Evolutionary conservation across 495 filamentous ascomycete genomes (phyloP), one percentile per base, ranked within the genome.

Genomic region (Penicillium manginii): DNA sequence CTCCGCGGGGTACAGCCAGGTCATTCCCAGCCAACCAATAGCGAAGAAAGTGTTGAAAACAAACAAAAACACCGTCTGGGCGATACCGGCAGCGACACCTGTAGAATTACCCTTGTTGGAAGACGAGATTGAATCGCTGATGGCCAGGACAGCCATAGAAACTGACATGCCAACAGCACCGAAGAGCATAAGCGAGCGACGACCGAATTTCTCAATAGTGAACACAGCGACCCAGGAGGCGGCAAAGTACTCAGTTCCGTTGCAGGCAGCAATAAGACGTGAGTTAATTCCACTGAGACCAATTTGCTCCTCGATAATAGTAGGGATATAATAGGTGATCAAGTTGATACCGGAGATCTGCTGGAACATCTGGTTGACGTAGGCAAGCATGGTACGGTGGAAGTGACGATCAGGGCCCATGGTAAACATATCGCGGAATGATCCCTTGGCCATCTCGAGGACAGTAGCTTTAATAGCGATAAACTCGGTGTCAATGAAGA

Each of bases 361-460:
- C 63, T 91, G 89, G 74, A 91, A 91, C 77, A 89, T 83, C 59
- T 91, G 89, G 70, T 89, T 91, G 68, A 90, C 82, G 64, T 90
- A 90, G 45, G 83, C 89, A 29, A 92, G 77, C 22, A 86, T 68
- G 0, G 82, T 84, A 12, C 91, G 85, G 70, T 92, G 90, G 62
- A 93, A 83, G 67, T 91, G 88, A 31, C 90, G 83, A 65, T 91
- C 82, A 57, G 85, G 81, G 56, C 80, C 84, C 81, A 88, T 88
- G 26, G 83, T 88, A 70, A 92, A 91, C 55, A 88, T 80, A 58
- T 92, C 89, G 17, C 68, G 63, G 69, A 89, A 90, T 2, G 76
- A 80, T 26, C 84, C 84, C 69, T 85, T 82, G 29, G 83, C 80
- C 82, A 87, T 88, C 62, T 91, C 89, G 15, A 88, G 55, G 10